These are phyloP conservation scores for Tylopilus intermedius DNA, from an alignment of 768 basidiomycete species.

Conservation along the genomic window DNA sequence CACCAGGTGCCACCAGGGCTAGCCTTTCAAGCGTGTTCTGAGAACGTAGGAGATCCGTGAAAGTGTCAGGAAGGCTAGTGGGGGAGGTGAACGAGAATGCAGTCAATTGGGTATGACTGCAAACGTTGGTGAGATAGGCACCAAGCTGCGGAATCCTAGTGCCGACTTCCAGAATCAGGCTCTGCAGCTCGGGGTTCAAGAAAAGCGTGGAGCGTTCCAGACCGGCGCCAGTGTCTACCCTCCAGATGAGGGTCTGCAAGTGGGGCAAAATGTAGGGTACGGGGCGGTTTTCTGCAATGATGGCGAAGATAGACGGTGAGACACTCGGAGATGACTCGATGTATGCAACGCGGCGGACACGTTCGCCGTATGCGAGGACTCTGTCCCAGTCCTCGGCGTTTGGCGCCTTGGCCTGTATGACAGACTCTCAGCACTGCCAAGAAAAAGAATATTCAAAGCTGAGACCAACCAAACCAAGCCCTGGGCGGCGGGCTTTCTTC, in stretches of 20 bases:
- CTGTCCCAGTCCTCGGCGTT: conserved; percentile 64
- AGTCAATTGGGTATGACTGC: conserved; percentile 57
- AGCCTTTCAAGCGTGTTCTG: conserved; percentile 61
- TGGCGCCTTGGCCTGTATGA: conserved; percentile 51
- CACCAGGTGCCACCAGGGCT: conserved; percentile 68
- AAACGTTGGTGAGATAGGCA: conserved; percentile 60
- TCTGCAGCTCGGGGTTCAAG: conserved; percentile 58
- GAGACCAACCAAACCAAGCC: conserved; percentile 65
- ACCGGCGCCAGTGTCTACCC: conserved; percentile 59
- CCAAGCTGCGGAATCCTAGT: conserved; percentile 54
- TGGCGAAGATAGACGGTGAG: conserved; percentile 59
- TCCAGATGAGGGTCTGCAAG: conserved; percentile 68
- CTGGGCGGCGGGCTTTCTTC: conserved; percentile 67
- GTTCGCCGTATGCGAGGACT: conserved; percentile 61
- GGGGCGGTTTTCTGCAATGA: conserved; percentile 62
- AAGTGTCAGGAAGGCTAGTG: conserved; percentile 63
- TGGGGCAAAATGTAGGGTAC: conserved; percentile 62
- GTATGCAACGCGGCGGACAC: conserved; percentile 65
- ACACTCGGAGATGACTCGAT: conserved; percentile 63
- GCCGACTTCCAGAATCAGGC: conserved; percentile 57
- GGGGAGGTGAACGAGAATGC: conserved; percentile 68
- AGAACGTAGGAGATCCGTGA: conserved; percentile 58
- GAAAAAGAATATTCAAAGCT: background rate
- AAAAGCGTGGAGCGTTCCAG: conserved; percentile 63
- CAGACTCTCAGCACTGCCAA: conserved; percentile 5